Base-by-base conservation (phyloP, 148 eudicot genomes). In the Amaranthus palmeri region DNA sequence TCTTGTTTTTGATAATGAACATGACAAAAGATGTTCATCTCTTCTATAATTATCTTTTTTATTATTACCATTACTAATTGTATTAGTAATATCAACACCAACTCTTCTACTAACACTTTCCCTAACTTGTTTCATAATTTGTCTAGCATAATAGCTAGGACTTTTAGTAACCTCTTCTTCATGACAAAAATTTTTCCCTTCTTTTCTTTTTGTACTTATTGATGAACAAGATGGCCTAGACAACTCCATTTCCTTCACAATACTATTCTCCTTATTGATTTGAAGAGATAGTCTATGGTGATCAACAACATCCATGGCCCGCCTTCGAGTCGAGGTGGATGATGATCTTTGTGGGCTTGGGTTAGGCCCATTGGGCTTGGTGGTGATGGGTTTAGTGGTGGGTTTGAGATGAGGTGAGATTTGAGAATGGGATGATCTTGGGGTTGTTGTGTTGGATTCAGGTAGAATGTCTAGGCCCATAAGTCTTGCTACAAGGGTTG, bases 401-500 rank as follows among this genome's bases (percentile, higher is more conserved):
- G n/a, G 70, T 55, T 8, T 72, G 65, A 18, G 36, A 49, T 12
- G 71, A 53, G 59, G 76, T 55, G 7, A 48, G 7, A 4, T 9
- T 5, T 61, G 80, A 40, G 85, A 77, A 10, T 74, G 74, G 0
- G 86, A 81, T 10, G 84, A 76, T 46, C 81, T 59, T 40, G 82
- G 85, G 17, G 85, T 82, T n/a, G 15, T 68, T 10, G 56, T 60
- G 65, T 55, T 72, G 15, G 80, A 72, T 58, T 86, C 87, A 10
- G 93, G 93, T 15, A 88, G 86, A 43, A 81, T 72, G 63, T 88
- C 93, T 6, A 88, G 88, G 8, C 93, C 93, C 93, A 88, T 88
- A 4, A 88, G 75, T 67, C 90, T 81, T 12, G 93, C 93, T 3
- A 88, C 88, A 3, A 88, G 80, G 43, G 53, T 86, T 14, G 93